A percentile compares a stretch with the other conserved stretches of the same genome.
Evolutionary conservation across 1,284 basidiomycete genomes (phyloP).

Genomic region (Boletus semigastroideus): DNA sequence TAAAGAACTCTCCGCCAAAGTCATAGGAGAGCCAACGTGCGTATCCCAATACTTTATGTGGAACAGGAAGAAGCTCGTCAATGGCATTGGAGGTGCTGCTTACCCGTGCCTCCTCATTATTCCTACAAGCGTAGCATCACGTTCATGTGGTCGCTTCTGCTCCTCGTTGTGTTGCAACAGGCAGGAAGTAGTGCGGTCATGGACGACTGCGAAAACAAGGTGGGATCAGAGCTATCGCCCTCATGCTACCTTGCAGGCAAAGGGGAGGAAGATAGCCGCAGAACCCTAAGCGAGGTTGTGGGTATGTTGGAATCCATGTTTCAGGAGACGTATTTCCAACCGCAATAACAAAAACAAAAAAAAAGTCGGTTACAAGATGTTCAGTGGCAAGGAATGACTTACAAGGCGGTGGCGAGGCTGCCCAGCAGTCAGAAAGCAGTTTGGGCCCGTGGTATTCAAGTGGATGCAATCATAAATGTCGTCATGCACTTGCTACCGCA

Average conservation of each 20-base stretch:
- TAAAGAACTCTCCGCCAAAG: conserved; percentile 26
- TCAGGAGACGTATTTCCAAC: conserved; percentile 19
- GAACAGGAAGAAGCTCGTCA: conserved; percentile 19
- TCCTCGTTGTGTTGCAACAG: conserved; percentile 24
- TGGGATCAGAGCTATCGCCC: conserved; percentile 23
- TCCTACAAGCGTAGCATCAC: conserved; percentile 30
- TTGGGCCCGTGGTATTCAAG: conserved; percentile 12
- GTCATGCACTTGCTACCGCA: conserved; percentile 14
- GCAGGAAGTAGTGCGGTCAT: conserved; percentile 28
- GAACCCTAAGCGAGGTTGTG: conserved; percentile 30
- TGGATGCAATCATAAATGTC: conserved; percentile 5
- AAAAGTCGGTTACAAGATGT: conserved; percentile 8
- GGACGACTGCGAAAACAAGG: conserved; percentile 24
- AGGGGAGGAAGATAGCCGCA: conserved; percentile 30
- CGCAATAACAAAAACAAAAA: conserved; percentile 7
- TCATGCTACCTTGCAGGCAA: conserved; percentile 32
- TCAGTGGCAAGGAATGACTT: conserved; percentile 3
- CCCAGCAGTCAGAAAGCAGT: not conserved
- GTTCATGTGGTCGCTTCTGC: conserved; percentile 32
- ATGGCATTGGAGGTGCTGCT: conserved; percentile 21
- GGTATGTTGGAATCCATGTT: conserved; percentile 23
- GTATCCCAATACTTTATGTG: conserved; percentile 27
- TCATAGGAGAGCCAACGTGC: conserved; percentile 27
- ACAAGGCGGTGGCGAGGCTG: conserved; percentile 7
- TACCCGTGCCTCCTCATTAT: conserved; percentile 26